A percentile compares a stretch with the other conserved stretches of the same genome.
These are phyloP conservation scores for Epichloe sp. DNA, from an alignment of 2,329 filamentous ascomycete genomes.

Conservation along the genomic window DNA sequence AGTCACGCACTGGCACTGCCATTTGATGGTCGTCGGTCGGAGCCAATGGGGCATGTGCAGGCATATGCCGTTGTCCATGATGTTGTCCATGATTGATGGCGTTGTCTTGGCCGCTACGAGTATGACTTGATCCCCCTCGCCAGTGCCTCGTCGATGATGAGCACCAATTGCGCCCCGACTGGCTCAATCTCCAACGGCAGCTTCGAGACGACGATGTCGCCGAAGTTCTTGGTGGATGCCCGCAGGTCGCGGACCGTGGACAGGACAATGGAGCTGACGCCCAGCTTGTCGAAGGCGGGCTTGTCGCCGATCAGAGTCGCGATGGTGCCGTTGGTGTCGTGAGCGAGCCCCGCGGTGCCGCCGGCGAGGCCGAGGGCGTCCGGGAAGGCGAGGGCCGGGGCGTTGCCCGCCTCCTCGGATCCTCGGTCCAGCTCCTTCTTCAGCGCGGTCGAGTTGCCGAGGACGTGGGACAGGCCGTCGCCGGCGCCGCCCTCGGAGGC, in stretches of 20 bases:
- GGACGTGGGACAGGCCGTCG: background rate
- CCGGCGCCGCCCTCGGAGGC: too few species aligned
- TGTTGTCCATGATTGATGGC: too few species aligned
- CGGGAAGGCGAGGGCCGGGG: background rate
- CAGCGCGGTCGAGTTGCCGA: slow-evolving; percentile 1
- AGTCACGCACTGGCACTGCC: too few species aligned
- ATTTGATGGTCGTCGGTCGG: too few species aligned
- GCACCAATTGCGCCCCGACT: background rate
- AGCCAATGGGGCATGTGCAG: too few species aligned
- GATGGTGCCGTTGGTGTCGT: background rate
- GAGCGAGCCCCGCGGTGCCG: background rate
- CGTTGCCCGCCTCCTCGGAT: background rate
- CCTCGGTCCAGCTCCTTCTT: slow-evolving; percentile 2
- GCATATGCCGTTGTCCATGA: too few species aligned
- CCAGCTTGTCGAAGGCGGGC: background rate
- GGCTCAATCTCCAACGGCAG: background rate
- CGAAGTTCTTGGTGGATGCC: background rate
- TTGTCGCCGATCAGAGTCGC: background rate
- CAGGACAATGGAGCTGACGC: background rate
- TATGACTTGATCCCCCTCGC: background rate
- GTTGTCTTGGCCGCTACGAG: background rate
- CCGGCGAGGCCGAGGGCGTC: background rate
- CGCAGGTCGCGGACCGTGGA: background rate
- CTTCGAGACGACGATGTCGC: background rate
- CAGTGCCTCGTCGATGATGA: background rate